Percentiles rank a stretch among this genome's conserved stretches.
These are phyloP conservation scores for Trichoderma virens DNA, from an alignment of 495 filamentous ascomycete genomes.

Conservation along the genomic window DNA sequence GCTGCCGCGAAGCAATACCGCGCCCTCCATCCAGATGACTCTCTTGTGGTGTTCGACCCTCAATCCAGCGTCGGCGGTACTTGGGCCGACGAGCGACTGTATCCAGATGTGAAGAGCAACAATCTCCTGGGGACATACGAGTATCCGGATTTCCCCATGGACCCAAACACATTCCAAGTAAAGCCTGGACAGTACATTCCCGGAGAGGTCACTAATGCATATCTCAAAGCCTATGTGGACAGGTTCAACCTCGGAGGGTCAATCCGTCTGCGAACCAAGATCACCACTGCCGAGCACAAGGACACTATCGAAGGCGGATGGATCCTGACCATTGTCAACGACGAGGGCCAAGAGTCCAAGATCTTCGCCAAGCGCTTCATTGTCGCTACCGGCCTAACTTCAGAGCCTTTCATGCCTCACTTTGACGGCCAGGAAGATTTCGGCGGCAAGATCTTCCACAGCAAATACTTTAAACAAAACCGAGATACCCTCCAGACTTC, in stretches of 20 bases:
- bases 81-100: conserved; percentile 59
- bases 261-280: conserved; percentile 46
- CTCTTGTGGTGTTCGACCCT: conserved; percentile 32
- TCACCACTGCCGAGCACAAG: conserved; percentile 44
- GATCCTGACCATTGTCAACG: conserved; percentile 29
- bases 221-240: conserved; percentile 56
- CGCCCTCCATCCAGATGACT: conserved; percentile 29
- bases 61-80: conserved; percentile 52
- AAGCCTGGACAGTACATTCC: conserved; percentile 60
- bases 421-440: conserved; percentile 31
- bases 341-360: conserved; percentile 6
- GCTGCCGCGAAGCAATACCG: conserved; percentile 35
- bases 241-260: conserved; percentile 47
- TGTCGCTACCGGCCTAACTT: conserved; percentile 31
- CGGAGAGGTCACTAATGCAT: conserved; percentile 55
- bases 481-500: conserved; percentile 24
- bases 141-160: conserved; percentile 70
- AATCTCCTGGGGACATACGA: conserved; percentile 59
- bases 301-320: conserved; percentile 29
- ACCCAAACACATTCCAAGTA: conserved; percentile 47
- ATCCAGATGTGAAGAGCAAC: conserved; percentile 58
- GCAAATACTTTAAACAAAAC: conserved; percentile 41
- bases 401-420: conserved; percentile 30
- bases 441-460: conserved; percentile 54
- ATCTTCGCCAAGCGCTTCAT: conserved; percentile 26